Percentiles rank a stretch among this genome's conserved stretches.
phyloP scores from a whole-genome alignment of 1,284 basidiomycete species.

The Cryptococcus floricola region DNA sequence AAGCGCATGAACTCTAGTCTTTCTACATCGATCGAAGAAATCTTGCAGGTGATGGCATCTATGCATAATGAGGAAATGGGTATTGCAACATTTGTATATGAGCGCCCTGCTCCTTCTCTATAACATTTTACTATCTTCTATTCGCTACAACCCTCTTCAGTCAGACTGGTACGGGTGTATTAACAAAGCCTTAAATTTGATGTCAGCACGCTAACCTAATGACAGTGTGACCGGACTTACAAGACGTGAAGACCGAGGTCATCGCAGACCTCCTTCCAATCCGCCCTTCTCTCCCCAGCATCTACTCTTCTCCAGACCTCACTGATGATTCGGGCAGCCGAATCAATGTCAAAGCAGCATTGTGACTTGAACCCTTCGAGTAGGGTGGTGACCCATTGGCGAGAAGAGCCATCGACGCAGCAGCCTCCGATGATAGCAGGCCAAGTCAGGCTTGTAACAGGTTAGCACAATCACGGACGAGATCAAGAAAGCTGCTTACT shows the following conservation, averaged over 20 bases:
- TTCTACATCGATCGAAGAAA: no score
- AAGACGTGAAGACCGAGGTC: conserved; percentile 40
- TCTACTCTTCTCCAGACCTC: conserved; percentile 50
- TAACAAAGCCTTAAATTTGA: neutral
- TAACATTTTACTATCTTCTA: no score
- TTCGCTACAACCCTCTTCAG: no score
- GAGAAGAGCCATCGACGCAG: conserved; percentile 46
- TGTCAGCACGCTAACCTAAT: neutral
- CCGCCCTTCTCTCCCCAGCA: conserved; percentile 25
- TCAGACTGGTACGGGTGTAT: neutral
- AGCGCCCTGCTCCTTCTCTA: no score
- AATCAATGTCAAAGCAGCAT: conserved; percentile 56
- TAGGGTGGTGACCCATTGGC: conserved; percentile 50
- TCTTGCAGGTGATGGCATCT: no score
- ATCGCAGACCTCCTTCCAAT: conserved; percentile 46
- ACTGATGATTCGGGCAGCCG: conserved; percentile 52
- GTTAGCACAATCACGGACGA: conserved; percentile 3
- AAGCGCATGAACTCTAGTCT: no score
- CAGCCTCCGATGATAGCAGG: conserved; percentile 54
- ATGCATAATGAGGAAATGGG: no score
- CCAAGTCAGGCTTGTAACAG: conserved; percentile 49
- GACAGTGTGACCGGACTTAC: conserved; percentile 15
- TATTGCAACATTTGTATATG: no score
- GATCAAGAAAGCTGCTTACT: conserved; percentile 23
- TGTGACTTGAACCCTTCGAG: conserved; percentile 54